These are phyloP conservation scores for Arabis alpina DNA, from an alignment of 345 rosid genomes.

Conservation along the genomic window DNA sequence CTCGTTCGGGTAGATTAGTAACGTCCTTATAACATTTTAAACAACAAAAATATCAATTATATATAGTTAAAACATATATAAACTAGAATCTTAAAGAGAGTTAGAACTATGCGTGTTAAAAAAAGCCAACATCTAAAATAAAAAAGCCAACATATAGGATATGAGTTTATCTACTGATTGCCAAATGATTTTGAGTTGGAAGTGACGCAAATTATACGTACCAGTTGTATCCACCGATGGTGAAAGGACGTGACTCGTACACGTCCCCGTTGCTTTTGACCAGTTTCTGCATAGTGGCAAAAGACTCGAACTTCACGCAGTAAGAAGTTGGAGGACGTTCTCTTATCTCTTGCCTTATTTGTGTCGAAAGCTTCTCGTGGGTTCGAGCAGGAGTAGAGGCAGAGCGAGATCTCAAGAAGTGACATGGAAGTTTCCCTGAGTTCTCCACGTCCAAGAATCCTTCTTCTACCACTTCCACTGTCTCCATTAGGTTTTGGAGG, in stretches of 20 bases:
- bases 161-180: background rate
- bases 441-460: constrained; percentile 17
- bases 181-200: background rate
- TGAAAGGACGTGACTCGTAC: constrained; percentile 40
- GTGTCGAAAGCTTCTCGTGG: constrained; percentile 20
- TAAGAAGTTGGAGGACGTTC: constrained; percentile 35
- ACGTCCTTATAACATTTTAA: constrained; percentile 29
- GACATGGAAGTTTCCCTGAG: constrained; percentile 24
- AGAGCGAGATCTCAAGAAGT: constrained; percentile 3
- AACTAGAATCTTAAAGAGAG: background rate
- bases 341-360: constrained; percentile 16
- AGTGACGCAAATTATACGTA: background rate
- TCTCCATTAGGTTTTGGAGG: constrained; percentile 20
- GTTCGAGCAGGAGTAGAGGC: constrained; percentile 7
- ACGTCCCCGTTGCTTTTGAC: constrained; percentile 31
- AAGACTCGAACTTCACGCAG: constrained; percentile 38
- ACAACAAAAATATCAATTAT: background rate
- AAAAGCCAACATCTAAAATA: background rate
- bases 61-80: background rate
- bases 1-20: constrained; percentile 29
- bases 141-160: background rate
- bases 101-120: background rate
- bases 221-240: constrained; percentile 41
- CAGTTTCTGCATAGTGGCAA: constrained; percentile 17
- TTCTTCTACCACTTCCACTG: constrained; percentile 28